Evolutionary conservation across 306 rosid species (phyloP).

Genomic region (Myrica gale): DNA sequence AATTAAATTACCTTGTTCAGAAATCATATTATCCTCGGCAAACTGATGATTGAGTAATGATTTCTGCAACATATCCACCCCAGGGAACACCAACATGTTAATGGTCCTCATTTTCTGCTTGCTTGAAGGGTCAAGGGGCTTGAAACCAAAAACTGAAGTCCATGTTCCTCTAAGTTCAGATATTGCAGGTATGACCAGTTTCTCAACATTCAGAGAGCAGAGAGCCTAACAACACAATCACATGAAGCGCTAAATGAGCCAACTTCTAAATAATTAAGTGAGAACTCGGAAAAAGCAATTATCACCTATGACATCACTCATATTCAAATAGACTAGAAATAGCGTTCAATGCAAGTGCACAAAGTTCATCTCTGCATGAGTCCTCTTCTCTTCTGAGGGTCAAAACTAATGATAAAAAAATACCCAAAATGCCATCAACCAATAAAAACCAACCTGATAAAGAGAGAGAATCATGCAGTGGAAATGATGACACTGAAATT

Average conservation of each 20-base stretch:
- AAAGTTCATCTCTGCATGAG: neutral
- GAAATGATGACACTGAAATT: neutral
- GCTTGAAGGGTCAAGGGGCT: constrained; percentile 54
- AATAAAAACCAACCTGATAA: neutral
- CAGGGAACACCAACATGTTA: constrained; percentile 82
- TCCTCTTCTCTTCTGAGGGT: too few species aligned
- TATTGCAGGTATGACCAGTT: constrained; percentile 88
- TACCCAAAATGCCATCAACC: neutral
- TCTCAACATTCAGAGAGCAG: constrained; percentile 68
- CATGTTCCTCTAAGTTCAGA: constrained; percentile 75
- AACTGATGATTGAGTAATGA: constrained; percentile 36
- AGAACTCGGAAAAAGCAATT: neutral
- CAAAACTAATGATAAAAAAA: neutral
- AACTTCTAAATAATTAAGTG: neutral
- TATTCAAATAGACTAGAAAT: neutral
- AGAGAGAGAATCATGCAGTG: neutral
- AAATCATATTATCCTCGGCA: constrained; percentile 31
- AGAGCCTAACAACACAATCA: constrained; percentile 56
- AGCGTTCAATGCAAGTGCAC: neutral
- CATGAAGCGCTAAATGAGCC: neutral
- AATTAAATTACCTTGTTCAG: constrained; percentile 45
- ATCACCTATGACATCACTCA: neutral
- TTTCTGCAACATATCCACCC: constrained; percentile 79
- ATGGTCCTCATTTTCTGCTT: constrained; percentile 55
- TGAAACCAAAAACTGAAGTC: constrained; percentile 85